Base-by-base conservation (phyloP, 2,329 filamentous ascomycete species). In the Botrytis byssoidea region DNA sequence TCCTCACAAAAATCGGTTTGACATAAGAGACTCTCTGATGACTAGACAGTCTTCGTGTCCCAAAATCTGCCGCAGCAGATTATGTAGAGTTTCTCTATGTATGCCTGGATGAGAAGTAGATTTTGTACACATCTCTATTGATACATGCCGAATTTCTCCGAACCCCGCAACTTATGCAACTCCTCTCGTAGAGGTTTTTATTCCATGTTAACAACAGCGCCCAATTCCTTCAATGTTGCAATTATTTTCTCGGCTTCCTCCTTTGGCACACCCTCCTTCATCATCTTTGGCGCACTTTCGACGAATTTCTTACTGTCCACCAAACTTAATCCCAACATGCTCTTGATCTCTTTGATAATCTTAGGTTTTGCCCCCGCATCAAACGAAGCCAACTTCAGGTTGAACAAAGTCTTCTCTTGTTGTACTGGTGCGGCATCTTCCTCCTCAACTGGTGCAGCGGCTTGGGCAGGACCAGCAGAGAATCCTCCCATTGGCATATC, bases 221-320 rank as follows among this genome's bases (percentile, higher is more conserved):
- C 96, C 75, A 99, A 86, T 78, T 89, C 95, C 90, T 98, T 98
- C 87, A 99, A 88, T 60, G 93, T 91, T 84, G 93, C 93, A 74
- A 99, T 90, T 81, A 99, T 98, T 91, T 99, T 99, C 89, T 98
- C 95, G 12, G 94, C 94, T 84, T 99, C 97, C 82, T 99, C 96
- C 90, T 99, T 99, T 77, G 95, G 93, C 79, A 99, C 94, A 70
- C 93, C 95, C 86, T 99, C 96, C 91, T 98, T 98, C 93, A 99
- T 93, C 84, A 93, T 86, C 92, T 99, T 99, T 77, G 96, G 96
- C 79, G 93, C 95, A 82, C 93, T 94, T 88, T 99, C 96, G 78
- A 99, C 96, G 81, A 99, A 99, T 88, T 99, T 99, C 92, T 99
- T 99, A 86, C 93, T 97, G 85, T 99, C 96, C 79, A 99, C 97